Base-by-base conservation (phyloP, 2,329 filamentous ascomycete species). In the Neopestalotiopsis clavispora region DNA sequence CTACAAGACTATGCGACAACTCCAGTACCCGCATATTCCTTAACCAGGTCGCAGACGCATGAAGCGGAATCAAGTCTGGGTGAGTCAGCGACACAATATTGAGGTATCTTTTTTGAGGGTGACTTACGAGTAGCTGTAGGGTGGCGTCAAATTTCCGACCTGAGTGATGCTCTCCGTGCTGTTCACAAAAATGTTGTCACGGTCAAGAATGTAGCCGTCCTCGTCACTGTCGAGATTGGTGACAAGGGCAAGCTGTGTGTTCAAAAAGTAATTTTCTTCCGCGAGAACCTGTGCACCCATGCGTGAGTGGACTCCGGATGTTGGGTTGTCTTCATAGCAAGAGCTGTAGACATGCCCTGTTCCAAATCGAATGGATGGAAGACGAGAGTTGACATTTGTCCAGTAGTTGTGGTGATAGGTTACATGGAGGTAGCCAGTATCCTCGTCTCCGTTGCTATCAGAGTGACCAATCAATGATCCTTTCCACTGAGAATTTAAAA, bases 361-460 rank as follows among this genome's bases (percentile, higher is more conserved):
- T 12, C 86, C 87, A 79, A 89, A 89, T 70, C 87, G 85, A 77
- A 88, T 75, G 10, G 82, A 84, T 1, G 88, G 87, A 0, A 78
- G 81, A 66, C 87, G 87, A 20, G 84, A 87, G 81, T 88, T 86
- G 75, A 89, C 79, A 80, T 88, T 88, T 68, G 75, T 70, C 80
- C 82, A 97, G 76, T 97, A 94, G 81, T 97, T 94, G 74, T 86
- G 90, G 13, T 88, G 87, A 73, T 91, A 91, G 12, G 88, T 93
- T 72, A 94, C 87, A 45, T 85, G 85, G 67, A 88, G 85, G 75
- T 92, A 88, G 58, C 87, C 84, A 2, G 89, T 88, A 77, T 93
- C 92, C 67, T 93, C 90, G 84, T 75, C 79, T 42, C 73, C 80
- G 78, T 89, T 89, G 77, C 71, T 82, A 80, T 89, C 85, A 28